Evolutionary conservation across 2,329 filamentous ascomycete genomes (phyloP), one percentile per base, ranked within the genome.

Genomic region (Eutypella sp.): DNA sequence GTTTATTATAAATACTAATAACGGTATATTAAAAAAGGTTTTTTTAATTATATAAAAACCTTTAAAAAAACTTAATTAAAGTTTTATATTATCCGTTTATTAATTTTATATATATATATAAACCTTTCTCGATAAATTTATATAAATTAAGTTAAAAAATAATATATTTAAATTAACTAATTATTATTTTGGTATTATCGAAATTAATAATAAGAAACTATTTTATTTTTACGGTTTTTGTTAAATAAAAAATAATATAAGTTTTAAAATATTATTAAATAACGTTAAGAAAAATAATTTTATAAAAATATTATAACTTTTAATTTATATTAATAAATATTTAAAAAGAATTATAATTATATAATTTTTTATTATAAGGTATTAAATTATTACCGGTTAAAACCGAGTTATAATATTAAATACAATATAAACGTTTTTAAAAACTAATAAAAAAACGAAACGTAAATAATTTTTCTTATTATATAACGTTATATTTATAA

Each of bases 131-230:
- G 9, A 44, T 44, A 1, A 39, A 22, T 18, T 7, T 38, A 11
- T 27, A 27, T 19, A 27, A 38, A 16, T 13, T 19, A 31, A 20
- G n/a, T 16, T 15, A 39, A 2, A 44, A 27, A 16, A n/a, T 5
- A 22, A 11, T 44, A 18, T 6, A 9, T 10, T 25, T 7, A 24
- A 39, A 31, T 16, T 15, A 44, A 25, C 23, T 2, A 27, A 13
- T 44, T 34, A 34, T 44, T 22, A 27, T 44, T 22, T 44, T 13
- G 39, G 37, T 13, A 15, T n/a, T 18, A 44, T 44, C 34, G n/a
- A 44, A 13, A 44, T 11, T 13, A 18, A 18, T 7, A 20, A 10
- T 22, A 44, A 22, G 34, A 44, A 15, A 38, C 16, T 39, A 16
- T 24, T 34, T 10, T 44, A 3, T 29, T 20, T 44, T 13, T 31